These are phyloP conservation scores for Euryodendron excelsum DNA, from an alignment of 148 eudicot species.

Conservation along the genomic window DNA sequence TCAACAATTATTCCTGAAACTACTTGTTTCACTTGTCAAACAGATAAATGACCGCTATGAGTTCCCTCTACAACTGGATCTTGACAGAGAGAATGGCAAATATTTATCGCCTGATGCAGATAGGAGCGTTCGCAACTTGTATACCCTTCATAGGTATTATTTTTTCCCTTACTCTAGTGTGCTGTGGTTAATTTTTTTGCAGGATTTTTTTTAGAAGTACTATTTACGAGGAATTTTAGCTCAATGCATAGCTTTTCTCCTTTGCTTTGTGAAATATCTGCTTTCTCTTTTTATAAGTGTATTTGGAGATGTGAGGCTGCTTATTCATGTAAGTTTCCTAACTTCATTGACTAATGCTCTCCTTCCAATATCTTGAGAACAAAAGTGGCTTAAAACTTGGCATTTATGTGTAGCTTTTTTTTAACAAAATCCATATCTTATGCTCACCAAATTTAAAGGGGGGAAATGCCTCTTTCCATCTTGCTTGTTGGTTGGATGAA, in stretches of 20 bases:
- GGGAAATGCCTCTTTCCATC: background rate
- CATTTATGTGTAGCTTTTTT: background rate
- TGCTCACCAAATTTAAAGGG: background rate
- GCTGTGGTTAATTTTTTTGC: background rate
- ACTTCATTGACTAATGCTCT: background rate
- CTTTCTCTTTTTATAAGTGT: background rate
- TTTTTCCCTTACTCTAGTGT: background rate
- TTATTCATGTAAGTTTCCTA: background rate
- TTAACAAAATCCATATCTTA: background rate
- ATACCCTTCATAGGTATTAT: conserved; percentile 72
- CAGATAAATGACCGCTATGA: conserved; percentile 92
- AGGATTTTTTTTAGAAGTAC: no score
- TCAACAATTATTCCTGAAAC: background rate
- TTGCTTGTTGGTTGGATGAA: conserved; percentile 2
- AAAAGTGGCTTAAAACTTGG: background rate
- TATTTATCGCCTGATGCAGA: conserved; percentile 80
- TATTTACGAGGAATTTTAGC: background rate
- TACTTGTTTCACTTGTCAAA: background rate
- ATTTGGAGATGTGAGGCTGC: background rate
- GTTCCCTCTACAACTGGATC: conserved; percentile 80
- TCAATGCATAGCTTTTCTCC: background rate
- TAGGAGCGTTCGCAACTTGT: conserved; percentile 78
- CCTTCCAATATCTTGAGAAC: background rate
- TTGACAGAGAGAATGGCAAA: conserved; percentile 74
- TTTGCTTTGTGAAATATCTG: background rate